Conservation (phyloP, 768 basidiomycete genomes). For the Podaxis sp. region DNA sequence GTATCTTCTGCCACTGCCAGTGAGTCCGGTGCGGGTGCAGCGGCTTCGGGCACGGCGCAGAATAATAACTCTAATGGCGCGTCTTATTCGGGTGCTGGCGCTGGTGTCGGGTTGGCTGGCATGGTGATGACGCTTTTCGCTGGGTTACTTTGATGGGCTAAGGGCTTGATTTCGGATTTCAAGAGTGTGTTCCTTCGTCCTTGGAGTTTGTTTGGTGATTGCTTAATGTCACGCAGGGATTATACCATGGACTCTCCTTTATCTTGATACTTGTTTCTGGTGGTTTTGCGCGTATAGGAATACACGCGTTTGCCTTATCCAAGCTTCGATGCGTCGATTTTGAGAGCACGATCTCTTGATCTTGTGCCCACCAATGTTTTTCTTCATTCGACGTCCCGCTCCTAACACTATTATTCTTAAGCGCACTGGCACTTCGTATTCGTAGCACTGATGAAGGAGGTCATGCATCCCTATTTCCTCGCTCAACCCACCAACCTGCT, state of each 20-base stretch:
- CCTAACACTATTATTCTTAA: too few species aligned
- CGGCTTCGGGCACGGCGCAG: background rate
- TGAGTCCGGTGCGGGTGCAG: background rate
- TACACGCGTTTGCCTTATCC: too few species aligned
- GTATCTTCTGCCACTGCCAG: conserved; percentile 9
- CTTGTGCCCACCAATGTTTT: too few species aligned
- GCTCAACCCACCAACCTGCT: too few species aligned
- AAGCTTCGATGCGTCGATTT: too few species aligned
- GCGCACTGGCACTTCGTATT: too few species aligned
- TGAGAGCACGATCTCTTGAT: too few species aligned
- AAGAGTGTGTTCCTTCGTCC: background rate
- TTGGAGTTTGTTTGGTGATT: background rate
- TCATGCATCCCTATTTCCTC: too few species aligned
- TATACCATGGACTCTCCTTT: background rate
- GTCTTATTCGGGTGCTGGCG: background rate
- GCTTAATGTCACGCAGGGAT: background rate
- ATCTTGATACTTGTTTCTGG: too few species aligned
- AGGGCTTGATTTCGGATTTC: background rate
- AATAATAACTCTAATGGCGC: background rate
- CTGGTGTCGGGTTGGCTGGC: background rate
- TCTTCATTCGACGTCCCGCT: too few species aligned
- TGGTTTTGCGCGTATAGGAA: too few species aligned
- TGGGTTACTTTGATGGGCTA: background rate
- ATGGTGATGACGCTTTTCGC: background rate
- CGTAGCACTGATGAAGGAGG: too few species aligned